Percentiles rank a stretch among this genome's conserved stretches.
Conservation (phyloP, 352 stramenopile genomes). For the Blastocystis sp. region DNA sequence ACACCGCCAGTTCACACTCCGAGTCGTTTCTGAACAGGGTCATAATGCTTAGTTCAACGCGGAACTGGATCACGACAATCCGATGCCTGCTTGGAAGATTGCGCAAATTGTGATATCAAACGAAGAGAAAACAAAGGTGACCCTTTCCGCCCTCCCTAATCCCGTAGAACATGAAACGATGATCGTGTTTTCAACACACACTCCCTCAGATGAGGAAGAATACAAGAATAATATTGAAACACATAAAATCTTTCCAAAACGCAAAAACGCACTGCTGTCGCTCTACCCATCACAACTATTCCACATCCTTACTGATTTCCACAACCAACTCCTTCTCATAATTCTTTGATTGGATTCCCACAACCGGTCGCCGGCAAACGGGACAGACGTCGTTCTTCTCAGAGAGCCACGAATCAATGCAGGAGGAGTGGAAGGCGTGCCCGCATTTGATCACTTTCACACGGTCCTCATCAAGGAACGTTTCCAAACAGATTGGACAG, state of each 20-base stretch:
- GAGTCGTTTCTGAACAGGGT: neutral
- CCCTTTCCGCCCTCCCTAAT: neutral
- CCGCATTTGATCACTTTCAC: neutral
- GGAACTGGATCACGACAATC: conserved; percentile 50
- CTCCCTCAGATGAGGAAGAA: neutral
- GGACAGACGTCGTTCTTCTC: neutral
- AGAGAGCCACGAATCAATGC: neutral
- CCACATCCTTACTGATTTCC: neutral
- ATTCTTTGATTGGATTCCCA: neutral
- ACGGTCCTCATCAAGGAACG: neutral
- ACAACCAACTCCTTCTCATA: neutral
- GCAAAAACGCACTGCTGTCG: neutral
- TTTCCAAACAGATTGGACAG: neutral
- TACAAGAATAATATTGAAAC: neutral
- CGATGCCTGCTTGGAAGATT: conserved; percentile 61
- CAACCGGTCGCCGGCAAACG: neutral
- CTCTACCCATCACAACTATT: neutral
- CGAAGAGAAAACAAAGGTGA: conserved; percentile 44
- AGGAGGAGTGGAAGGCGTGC: neutral
- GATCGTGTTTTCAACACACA: neutral
- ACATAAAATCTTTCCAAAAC: neutral
- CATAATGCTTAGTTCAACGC: conserved; percentile 51
- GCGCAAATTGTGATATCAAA: conserved; percentile 47
- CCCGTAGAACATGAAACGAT: neutral
- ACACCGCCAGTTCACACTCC: conserved; percentile 48